Conservation (phyloP, 2,329 filamentous ascomycete species). For the Botrytis aclada region DNA sequence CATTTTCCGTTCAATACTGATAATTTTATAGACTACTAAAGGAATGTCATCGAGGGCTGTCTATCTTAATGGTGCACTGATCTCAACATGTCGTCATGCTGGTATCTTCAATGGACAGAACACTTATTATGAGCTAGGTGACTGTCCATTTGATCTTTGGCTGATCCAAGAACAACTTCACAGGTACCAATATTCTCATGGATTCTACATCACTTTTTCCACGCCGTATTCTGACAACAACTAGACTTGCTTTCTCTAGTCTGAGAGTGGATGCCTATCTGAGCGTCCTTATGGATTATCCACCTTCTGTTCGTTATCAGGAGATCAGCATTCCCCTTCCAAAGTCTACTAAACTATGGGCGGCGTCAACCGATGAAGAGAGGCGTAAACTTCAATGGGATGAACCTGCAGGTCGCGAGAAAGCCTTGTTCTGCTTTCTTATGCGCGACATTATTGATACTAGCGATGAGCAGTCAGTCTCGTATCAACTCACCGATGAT, state of each 20-base stretch:
- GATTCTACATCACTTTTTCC: no score
- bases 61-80: constrained; percentile 6
- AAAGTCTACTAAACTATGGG: constrained; percentile 9
- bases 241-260: background rate
- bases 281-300: constrained; percentile 8
- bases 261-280: constrained; percentile 14
- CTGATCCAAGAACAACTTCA: constrained; percentile 10
- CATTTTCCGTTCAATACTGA: background rate
- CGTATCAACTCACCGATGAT: background rate
- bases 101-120: constrained; percentile 17
- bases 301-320: constrained; percentile 11
- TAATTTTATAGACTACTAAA: background rate
- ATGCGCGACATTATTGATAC: constrained; percentile 6
- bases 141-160: constrained; percentile 13
- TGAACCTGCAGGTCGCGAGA: constrained; percentile 11
- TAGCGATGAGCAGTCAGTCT: background rate
- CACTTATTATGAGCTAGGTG: constrained; percentile 12
- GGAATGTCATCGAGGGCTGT: constrained; percentile 5
- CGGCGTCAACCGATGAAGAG: constrained; percentile 2
- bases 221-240: background rate
- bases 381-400: constrained; percentile 12
- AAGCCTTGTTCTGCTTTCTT: constrained; percentile 15
- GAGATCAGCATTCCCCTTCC: constrained; percentile 16
- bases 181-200: background rate
- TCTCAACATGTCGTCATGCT: constrained; percentile 6